Evolutionary conservation across 2,329 filamentous ascomycete genomes (phyloP).

Genomic region (Trichoderma arundinaceum): DNA sequence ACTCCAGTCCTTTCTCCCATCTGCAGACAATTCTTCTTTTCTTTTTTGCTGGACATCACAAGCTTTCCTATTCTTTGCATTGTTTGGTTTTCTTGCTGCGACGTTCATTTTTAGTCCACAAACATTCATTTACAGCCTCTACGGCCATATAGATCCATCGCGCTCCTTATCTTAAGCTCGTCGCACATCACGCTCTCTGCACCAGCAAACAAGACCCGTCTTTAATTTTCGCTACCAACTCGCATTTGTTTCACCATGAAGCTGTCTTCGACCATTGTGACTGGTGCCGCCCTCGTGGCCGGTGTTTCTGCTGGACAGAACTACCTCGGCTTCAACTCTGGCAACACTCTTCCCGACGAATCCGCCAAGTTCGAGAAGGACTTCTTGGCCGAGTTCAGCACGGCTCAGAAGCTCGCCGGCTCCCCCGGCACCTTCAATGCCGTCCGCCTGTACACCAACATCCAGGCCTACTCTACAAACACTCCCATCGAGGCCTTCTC

Average conservation of each 20-base stretch:
- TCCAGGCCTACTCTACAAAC: constrained; percentile 67
- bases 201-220: neutral
- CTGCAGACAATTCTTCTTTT: neutral
- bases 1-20: constrained; percentile 15
- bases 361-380: constrained; percentile 60
- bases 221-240: neutral
- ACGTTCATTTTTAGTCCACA: constrained; percentile 21
- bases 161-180: neutral
- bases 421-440: constrained; percentile 62
- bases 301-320: constrained; percentile 50
- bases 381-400: constrained; percentile 54
- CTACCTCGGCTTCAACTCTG: constrained; percentile 62
- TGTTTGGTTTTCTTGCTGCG: constrained; percentile 18
- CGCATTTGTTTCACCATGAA: constrained; percentile 52
- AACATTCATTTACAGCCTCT: constrained; percentile 23
- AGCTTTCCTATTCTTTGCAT: constrained; percentile 25
- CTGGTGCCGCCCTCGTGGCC: constrained; percentile 47
- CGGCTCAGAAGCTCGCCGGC: constrained; percentile 44
- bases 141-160: constrained; percentile 23
- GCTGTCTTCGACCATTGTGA: constrained; percentile 46
- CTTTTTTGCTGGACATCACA: constrained; percentile 4
- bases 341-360: constrained; percentile 52
- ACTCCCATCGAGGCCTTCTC: constrained; percentile 84
- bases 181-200: constrained; percentile 3
- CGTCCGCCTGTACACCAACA: constrained; percentile 71